Evolutionary conservation across 208 protist species (phyloP).

Genomic region (Leishmania guyanensis): DNA sequence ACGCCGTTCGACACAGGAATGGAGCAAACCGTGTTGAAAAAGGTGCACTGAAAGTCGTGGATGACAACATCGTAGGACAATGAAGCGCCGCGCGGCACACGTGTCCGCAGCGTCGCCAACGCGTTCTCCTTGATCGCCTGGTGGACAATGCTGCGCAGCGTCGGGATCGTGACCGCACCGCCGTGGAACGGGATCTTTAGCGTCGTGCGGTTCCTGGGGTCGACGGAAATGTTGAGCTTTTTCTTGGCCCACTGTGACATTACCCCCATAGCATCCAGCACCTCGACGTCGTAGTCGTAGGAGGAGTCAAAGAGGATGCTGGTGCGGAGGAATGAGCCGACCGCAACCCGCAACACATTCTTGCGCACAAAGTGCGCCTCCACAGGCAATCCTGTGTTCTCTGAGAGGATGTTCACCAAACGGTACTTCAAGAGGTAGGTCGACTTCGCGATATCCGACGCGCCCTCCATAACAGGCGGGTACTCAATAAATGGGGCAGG

Average conservation of each 20-base stretch:
- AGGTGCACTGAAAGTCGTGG: constrained; percentile 19
- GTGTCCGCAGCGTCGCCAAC: constrained; percentile 12
- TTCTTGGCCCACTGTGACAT: constrained; percentile 3
- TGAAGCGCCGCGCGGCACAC: constrained; percentile 10
- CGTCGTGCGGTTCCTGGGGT: background rate
- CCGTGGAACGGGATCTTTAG: constrained; percentile 1
- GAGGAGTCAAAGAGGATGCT: constrained; percentile 14
- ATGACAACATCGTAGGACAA: constrained; percentile 26
- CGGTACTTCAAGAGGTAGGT: constrained; percentile 20
- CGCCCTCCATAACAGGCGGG: background rate
- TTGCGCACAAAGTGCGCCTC: constrained; percentile 8
- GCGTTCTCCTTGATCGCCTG: constrained; percentile 12
- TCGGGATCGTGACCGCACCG: constrained; percentile 8
- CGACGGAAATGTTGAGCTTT: background rate
- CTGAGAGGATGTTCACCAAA: constrained; percentile 12
- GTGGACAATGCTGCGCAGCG: constrained; percentile 22
- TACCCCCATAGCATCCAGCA: constrained; percentile 15
- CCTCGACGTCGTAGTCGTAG: constrained; percentile 18
- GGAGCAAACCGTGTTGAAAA: constrained; percentile 25
- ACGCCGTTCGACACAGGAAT: constrained; percentile 19
- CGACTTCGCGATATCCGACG: constrained; percentile 16
- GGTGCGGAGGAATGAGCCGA: constrained; percentile 1
- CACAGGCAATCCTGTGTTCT: constrained; percentile 14
- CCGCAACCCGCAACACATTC: constrained; percentile 13
- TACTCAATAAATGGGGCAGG: constrained; percentile 6